Base-by-base conservation (phyloP, 768 basidiomycete genomes). In the Naematelia aurantialba region DNA sequence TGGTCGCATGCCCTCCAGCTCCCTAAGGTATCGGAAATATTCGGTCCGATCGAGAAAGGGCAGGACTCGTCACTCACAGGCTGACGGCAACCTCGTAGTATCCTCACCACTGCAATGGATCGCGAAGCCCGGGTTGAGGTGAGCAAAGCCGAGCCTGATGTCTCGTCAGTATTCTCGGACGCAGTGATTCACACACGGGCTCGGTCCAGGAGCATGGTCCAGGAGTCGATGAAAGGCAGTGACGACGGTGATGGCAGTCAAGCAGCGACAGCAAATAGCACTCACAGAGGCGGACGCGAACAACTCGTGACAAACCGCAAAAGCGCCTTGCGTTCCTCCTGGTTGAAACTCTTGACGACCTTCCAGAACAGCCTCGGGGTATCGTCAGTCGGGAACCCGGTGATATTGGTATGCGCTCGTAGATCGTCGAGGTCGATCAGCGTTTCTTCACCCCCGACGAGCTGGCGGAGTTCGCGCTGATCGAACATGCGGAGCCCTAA, bases 251-350 rank as follows among this genome's bases (percentile, higher is more conserved):
- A n/a, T n/a, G n/a, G n/a, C n/a, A n/a, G n/a, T n/a, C n/a, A n/a
- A n/a, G n/a, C n/a, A n/a, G n/a, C n/a, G n/a, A 17, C 30, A 51
- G 47, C 17, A 50, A 31, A 24, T 29, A 11, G 57, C 17, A 60
- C 87, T 66, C 65, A 89, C 25, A 97, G 78, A 0, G 91, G 93
- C 0, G 93, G 90, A 14, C 91, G 82, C 67, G 89, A 87, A 67
- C 91, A 92, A 63, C 89, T 91, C 17, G 96, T 97, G 19, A 91
- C 94, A 67, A 98, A 99, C 13, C 89, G 83, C 58, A 99, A 77
- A 56, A 98, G 79, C 1, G 84, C 81, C 46, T 85, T 81, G 13
- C 87, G 83, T 66, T 98, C 86, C 47, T 89, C 87, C 59, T 91
- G 86, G 57, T 85, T 82, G 71, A 99, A 89, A 2, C 83, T 78